phyloP scores from a whole-genome alignment of 2,329 filamentous ascomycete species.

The Botrytis sinoallii region DNA sequence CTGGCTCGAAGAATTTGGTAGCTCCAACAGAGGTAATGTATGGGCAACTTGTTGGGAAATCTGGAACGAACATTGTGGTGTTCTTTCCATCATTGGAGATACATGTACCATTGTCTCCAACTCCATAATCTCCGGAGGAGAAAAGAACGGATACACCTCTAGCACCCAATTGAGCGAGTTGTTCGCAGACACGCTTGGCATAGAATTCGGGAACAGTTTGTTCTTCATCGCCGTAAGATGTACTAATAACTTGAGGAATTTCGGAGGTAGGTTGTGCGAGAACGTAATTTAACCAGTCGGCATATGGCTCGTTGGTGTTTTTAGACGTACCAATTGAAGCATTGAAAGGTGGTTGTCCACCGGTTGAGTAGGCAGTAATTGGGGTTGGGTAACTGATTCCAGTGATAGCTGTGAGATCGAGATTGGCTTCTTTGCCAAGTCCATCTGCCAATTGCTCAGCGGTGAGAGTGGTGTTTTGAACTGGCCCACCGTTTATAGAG shows the following conservation, averaged over 20 bases:
- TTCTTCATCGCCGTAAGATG: slow-evolving; percentile 60
- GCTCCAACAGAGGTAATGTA: slow-evolving; percentile 30
- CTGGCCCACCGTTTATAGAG: slow-evolving; percentile 23
- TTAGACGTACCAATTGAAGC: slow-evolving; percentile 40
- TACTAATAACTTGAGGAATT: slow-evolving; percentile 55
- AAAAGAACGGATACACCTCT: slow-evolving; percentile 54
- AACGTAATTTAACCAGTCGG: slow-evolving; percentile 52
- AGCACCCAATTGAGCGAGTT: slow-evolving; percentile 52
- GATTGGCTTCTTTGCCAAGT: slow-evolving; percentile 48
- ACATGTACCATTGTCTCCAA: slow-evolving; percentile 42
- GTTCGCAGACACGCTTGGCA: slow-evolving; percentile 51
- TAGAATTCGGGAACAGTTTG: slow-evolving; percentile 52
- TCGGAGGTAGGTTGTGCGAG: slow-evolving; percentile 42
- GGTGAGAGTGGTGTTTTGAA: slow-evolving; percentile 25
- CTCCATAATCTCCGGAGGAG: slow-evolving; percentile 52
- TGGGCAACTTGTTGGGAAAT: slow-evolving; percentile 50
- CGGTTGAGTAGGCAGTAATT: slow-evolving; percentile 53
- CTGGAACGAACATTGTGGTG: slow-evolving; percentile 50
- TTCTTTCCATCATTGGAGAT: slow-evolving; percentile 55
- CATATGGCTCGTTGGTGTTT: slow-evolving; percentile 53
- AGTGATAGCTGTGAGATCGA: slow-evolving; percentile 55
- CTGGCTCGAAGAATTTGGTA: slow-evolving; percentile 27
- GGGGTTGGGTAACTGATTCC: slow-evolving; percentile 53
- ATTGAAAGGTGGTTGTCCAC: slow-evolving; percentile 51
- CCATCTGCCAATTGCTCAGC: slow-evolving; percentile 18